Evolutionary conservation across 176 grass and related monocot genomes (phyloP), one percentile per base, ranked within the genome.

Genomic region (Pontederia crassipes): DNA sequence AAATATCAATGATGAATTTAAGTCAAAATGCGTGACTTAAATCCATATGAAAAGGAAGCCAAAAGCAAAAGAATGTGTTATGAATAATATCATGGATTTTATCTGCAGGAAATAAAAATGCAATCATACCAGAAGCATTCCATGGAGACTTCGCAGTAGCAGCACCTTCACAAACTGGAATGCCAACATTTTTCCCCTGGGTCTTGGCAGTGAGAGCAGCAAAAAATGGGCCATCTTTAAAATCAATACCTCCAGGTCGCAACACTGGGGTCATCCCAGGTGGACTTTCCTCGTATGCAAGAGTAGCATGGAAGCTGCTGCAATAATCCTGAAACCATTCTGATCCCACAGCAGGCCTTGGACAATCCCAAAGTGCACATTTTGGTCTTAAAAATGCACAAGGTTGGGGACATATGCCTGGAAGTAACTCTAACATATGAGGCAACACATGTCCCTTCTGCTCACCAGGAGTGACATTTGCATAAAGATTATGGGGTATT

Each of bases 361-460:
- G 66, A 12, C 66, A 69, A 53, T 69, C 66, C 66, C 66, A 69
- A 16, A 69, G 66, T 57, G 66, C 52, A 57, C 66, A 69, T 57
- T 69, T 69, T 20, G 66, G 66, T 13, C 66, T 56, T 26, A 57
- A 29, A 32, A 69, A 69, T 55, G 66, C 66, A 32, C 52, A 56
- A 47, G 66, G 66, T 26, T 52, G 66, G 47, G 66, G 66, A 35
- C 66, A 69, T 69, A 57, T 69, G 20, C 53, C 35, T 9, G 66
- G 53, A 2, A 57, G 35, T 17, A 57, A 47, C n/a, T 57, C 53
- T 26, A 29, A 57, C 12, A 69, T 24, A 55, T 46, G 32, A 17
- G 66, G 66, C 6, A 17, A 32, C 8, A 57, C 27, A 17, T 56
- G 52, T 15, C 32, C 66, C 9, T n/a, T 17, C 45, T 69, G 28